Conservation (phyloP, 352 stramenopile genomes). For the Pythium sukuiense region DNA sequence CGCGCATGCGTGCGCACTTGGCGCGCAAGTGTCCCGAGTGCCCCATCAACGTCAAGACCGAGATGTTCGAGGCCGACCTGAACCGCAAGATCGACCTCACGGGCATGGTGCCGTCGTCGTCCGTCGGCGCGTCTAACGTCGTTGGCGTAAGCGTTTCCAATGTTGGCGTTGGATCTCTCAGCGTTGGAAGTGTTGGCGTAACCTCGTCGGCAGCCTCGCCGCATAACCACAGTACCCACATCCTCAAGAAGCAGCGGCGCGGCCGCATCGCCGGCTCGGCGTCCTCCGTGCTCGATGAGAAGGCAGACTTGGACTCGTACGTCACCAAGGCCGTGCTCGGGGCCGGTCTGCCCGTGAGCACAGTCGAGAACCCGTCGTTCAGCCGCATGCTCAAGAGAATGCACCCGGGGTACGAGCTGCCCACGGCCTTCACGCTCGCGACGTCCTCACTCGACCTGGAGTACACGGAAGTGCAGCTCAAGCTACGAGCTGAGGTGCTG, state of each 20-base stretch:
- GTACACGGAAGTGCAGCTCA: conserved; percentile 60
- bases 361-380: conserved; percentile 64
- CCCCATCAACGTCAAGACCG: conserved; percentile 42
- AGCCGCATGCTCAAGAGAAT: conserved; percentile 63
- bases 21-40: conserved; percentile 57
- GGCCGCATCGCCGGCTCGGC: conserved; percentile 14
- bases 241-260: conserved; percentile 36
- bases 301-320: conserved; percentile 54
- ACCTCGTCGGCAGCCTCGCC: conserved; percentile 5
- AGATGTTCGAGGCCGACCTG: conserved; percentile 49
- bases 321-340: conserved; percentile 60
- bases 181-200: background rate
- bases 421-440: conserved; percentile 47
- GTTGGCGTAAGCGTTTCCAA: conserved; percentile 1
- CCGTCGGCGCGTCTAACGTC: conserved; percentile 1
- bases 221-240: conserved; percentile 11
- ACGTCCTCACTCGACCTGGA: conserved; percentile 59
- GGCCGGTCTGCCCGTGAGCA: conserved; percentile 46
- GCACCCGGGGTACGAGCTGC: conserved; percentile 47
- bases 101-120: conserved; percentile 14
- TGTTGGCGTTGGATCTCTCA: conserved; percentile 3
- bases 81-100: conserved; percentile 38
- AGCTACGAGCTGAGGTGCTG: conserved; percentile 54
- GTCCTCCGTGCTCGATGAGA: conserved; percentile 41
- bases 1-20: conserved; percentile 66